These are phyloP conservation scores for Rhododendron vialii DNA, from an alignment of 148 eudicot species.

Conservation along the genomic window DNA sequence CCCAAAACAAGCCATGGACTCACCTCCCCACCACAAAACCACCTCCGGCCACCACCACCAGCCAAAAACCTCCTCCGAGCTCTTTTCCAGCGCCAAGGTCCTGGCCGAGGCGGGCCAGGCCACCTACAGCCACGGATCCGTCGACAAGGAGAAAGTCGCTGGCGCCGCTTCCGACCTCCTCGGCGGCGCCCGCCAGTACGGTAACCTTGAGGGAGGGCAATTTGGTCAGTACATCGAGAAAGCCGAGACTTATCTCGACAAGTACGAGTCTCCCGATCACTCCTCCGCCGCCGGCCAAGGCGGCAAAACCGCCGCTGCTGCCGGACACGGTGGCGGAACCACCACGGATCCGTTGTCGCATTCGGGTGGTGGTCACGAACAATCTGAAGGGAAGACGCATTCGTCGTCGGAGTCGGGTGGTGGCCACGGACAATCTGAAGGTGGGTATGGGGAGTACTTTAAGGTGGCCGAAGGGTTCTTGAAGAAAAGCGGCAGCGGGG, in stretches of 20 bases:
- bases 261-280: slow-evolving; percentile 9
- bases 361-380: not conserved
- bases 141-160: slow-evolving; percentile 44
- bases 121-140: slow-evolving; percentile 8
- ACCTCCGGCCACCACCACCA: not conserved
- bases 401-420: not conserved
- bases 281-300: not conserved
- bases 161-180: slow-evolving; percentile 51
- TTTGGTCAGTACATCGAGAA: slow-evolving; percentile 38
- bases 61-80: slow-evolving; percentile 24
- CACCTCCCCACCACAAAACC: not conserved
- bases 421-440: not conserved
- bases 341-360: not conserved
- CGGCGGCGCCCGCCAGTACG: slow-evolving; percentile 35
- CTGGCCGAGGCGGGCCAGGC: slow-evolving; percentile 48
- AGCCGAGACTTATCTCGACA: slow-evolving; percentile 50
- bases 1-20: slow-evolving; percentile 1
- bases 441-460: not conserved
- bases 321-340: not conserved
- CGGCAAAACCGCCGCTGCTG: not conserved
- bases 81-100: slow-evolving; percentile 42
- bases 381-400: not conserved
- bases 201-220: slow-evolving; percentile 36
- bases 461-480: not conserved
- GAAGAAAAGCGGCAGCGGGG: not conserved